Evolutionary conservation across 1,284 basidiomycete species (phyloP).

Genomic region (Naganishia liquefaciens): DNA sequence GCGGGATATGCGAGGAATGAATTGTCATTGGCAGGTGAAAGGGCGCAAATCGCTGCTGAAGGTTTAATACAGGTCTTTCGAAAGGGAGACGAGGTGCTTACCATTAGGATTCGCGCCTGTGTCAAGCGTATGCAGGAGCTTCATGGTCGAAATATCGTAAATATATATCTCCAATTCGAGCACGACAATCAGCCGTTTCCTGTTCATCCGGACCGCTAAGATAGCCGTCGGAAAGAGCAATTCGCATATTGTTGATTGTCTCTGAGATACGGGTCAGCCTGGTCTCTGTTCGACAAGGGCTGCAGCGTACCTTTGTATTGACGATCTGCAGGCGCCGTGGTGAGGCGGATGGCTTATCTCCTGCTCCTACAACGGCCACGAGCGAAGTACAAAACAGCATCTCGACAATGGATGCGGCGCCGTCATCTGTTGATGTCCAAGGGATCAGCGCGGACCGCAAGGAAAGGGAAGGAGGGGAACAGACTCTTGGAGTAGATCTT

Average conservation of each 20-base stretch:
- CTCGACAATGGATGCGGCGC: conserved; percentile 91
- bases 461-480: conserved; percentile 45
- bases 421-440: conserved; percentile 66
- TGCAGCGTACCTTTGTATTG: conserved; percentile 79
- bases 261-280: conserved; percentile 57
- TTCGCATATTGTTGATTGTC: conserved; percentile 98
- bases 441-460: not conserved
- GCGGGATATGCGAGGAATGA: conserved; percentile 96
- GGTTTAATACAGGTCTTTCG: not conserved
- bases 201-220: conserved; percentile 92
- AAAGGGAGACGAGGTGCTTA: conserved; percentile 49
- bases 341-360: conserved; percentile 76
- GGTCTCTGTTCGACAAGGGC: not conserved
- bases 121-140: conserved; percentile 94
- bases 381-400: conserved; percentile 99
- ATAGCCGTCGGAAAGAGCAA: conserved; percentile 95
- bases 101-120: conserved; percentile 93
- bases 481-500: conserved; percentile 90
- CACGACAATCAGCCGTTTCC: conserved; percentile 92
- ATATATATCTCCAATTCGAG: conserved; percentile 96
- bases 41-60: conserved; percentile 79
- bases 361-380: conserved; percentile 91
- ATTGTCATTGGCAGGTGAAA: conserved; percentile 92
- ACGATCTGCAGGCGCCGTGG: conserved; percentile 94
- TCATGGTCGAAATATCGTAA: conserved; percentile 99